Conservation (phyloP, 2,329 filamentous ascomycete genomes). For the Ascochyta viciae-villosae region DNA sequence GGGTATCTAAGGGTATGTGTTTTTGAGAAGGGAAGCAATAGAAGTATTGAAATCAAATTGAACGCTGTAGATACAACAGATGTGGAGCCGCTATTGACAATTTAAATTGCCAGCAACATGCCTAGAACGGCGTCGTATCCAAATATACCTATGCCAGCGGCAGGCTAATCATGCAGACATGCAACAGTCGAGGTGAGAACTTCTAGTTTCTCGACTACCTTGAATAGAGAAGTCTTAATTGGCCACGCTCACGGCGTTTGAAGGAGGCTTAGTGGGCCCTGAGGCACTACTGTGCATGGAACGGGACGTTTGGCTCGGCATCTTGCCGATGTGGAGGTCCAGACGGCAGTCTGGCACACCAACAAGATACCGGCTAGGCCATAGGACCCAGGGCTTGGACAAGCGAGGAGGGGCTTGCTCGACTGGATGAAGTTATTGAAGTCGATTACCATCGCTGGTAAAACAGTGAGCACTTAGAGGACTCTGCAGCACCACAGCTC, state of each 20-base stretch:
- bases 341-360: slow-evolving; percentile 9
- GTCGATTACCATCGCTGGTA: background rate
- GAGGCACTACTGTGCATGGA: slow-evolving; percentile 13
- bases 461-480: background rate
- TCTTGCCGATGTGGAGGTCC: slow-evolving; percentile 9
- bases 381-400: background rate
- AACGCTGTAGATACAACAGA: background rate
- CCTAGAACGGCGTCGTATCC: slow-evolving; percentile 6
- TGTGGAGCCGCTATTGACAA: background rate
- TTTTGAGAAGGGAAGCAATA: background rate
- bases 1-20: background rate
- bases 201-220: slow-evolving; percentile 4
- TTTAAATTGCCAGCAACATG: slow-evolving; percentile 1
- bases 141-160: slow-evolving; percentile 3
- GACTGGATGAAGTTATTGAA: background rate
- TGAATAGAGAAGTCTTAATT: slow-evolving; percentile 1
- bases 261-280: slow-evolving; percentile 5
- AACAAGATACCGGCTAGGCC: background rate
- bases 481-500: background rate
- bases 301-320: slow-evolving; percentile 15
- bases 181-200: slow-evolving; percentile 6
- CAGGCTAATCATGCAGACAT: slow-evolving; percentile 11
- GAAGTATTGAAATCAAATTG: background rate
- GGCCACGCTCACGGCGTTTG: slow-evolving; percentile 2
- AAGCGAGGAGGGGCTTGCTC: slow-evolving; percentile 2